Conservation (phyloP, 1,284 basidiomycete species). For the Naganishia liquefaciens region DNA sequence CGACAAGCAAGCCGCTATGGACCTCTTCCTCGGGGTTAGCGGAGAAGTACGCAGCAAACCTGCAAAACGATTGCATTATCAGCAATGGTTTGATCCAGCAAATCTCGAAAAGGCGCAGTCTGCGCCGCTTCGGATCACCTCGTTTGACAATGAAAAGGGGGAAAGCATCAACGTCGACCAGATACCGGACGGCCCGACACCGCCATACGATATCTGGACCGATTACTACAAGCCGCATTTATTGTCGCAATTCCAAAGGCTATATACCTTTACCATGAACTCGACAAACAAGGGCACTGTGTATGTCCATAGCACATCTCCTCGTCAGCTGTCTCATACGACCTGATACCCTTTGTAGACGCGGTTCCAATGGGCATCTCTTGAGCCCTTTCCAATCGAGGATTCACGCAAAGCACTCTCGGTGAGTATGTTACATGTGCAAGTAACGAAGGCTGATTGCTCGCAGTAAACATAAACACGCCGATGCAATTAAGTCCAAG, state of each 20-base stretch:
- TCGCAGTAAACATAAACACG: conserved; percentile 36
- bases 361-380: conserved; percentile 24
- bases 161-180: conserved; percentile 63
- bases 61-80: conserved; percentile 64
- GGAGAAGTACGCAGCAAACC: conserved; percentile 34
- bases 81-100: conserved; percentile 74
- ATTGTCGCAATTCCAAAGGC: conserved; percentile 60
- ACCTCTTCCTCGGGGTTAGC: conserved; percentile 66
- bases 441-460: conserved; percentile 38
- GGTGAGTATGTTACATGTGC: not conserved
- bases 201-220: conserved; percentile 70
- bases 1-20: conserved; percentile 97
- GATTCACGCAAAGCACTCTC: conserved; percentile 21
- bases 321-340: not conserved
- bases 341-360: not conserved
- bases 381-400: conserved; percentile 50
- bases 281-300: conserved; percentile 44
- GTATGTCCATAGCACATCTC: conserved; percentile 5
- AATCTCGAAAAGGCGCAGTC: conserved; percentile 63
- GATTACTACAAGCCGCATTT: conserved; percentile 84
- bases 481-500: conserved; percentile 33
- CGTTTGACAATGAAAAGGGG: conserved; percentile 52
- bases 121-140: not conserved
- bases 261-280: conserved; percentile 58
- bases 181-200: conserved; percentile 33